phyloP scores from a whole-genome alignment of 2,329 filamentous ascomycete species.

The Epichloe gansuensis region DNA sequence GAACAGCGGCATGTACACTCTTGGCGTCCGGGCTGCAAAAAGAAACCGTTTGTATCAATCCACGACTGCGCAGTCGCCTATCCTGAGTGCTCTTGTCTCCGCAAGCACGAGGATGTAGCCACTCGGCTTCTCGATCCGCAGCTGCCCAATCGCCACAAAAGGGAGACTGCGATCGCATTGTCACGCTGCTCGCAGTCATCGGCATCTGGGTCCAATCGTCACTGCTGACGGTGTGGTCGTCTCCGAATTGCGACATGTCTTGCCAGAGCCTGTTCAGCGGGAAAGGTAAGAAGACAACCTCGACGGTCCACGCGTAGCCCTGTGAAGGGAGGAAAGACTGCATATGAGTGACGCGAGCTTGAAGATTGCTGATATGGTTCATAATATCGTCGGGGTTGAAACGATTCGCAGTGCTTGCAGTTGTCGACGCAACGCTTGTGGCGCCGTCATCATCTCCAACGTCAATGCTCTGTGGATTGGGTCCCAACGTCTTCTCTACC shows the following conservation, averaged over 20 bases:
- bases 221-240: constrained; percentile 18
- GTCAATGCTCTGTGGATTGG: constrained; percentile 23
- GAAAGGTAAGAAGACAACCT: constrained; percentile 66
- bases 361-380: constrained; percentile 36
- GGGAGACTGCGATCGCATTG: constrained; percentile 34
- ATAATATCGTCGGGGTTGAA: constrained; percentile 32
- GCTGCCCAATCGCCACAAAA: constrained; percentile 33
- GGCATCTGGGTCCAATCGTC: constrained; percentile 46
- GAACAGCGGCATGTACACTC: constrained; percentile 53
- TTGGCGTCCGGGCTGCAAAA: constrained; percentile 51
- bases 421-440: constrained; percentile 33
- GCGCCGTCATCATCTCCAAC: constrained; percentile 29
- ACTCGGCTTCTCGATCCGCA: constrained; percentile 35
- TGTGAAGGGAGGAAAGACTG: constrained; percentile 50
- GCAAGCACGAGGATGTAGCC: constrained; percentile 58
- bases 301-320: constrained; percentile 56
- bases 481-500: constrained; percentile 44
- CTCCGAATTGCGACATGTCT: constrained; percentile 34
- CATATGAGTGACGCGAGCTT: constrained; percentile 39
- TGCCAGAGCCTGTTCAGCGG: constrained; percentile 44
- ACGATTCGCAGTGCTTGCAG: constrained; percentile 28
- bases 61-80: constrained; percentile 60
- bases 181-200: constrained; percentile 31
- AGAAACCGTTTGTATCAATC: constrained; percentile 51
- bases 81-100: constrained; percentile 49